Conservation (phyloP, 2,329 filamentous ascomycete species). For the Botrytis fragariae region DNA sequence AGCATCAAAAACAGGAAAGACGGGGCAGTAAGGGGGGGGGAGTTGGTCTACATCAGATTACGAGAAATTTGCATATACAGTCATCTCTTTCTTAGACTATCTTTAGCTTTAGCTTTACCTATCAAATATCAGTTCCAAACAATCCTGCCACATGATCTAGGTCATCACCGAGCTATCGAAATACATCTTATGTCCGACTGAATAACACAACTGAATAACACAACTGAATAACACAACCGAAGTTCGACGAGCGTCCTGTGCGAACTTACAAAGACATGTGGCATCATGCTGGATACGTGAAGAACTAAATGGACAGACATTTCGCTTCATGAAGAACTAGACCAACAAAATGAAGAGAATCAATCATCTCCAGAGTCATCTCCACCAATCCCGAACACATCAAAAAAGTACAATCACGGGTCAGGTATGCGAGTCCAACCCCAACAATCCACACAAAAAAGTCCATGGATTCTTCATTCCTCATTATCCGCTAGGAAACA, state of each 20-base stretch:
- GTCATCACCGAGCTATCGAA: background rate
- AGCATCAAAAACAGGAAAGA: background rate
- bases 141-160: background rate
- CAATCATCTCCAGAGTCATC: background rate
- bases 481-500: background rate
- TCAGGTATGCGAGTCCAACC: too few relatives aligned
- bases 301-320: background rate
- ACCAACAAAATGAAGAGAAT: background rate
- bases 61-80: background rate
- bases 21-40: too few relatives aligned
- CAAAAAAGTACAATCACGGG: background rate
- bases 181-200: rapidly evolving
- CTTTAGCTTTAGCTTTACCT: background rate
- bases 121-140: background rate
- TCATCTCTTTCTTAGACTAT: background rate
- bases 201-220: background rate
- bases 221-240: background rate
- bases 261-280: background rate
- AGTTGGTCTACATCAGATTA: background rate
- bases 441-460: too few relatives aligned
- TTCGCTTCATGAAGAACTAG: background rate
- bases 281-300: background rate
- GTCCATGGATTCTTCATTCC: too few relatives aligned
- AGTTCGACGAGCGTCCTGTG: background rate
- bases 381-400: background rate